Percentiles rank a stretch among this genome's conserved stretches.
phyloP scores from a whole-genome alignment of 2,329 filamentous ascomycete genomes.

The Colletotrichum sp. region DNA sequence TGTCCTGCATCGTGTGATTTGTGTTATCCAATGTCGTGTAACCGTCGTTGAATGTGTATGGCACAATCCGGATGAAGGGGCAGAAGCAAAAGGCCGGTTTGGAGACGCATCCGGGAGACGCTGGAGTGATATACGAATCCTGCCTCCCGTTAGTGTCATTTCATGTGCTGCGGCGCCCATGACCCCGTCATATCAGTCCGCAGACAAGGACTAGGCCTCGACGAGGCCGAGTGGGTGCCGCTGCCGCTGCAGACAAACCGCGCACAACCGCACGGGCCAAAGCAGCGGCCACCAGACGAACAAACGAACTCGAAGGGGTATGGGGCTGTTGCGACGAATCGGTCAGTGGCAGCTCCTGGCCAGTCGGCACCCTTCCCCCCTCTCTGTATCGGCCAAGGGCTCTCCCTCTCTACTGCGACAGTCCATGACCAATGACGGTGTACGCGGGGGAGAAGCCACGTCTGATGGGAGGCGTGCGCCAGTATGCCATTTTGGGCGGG shows the following conservation, averaged over 20 bases:
- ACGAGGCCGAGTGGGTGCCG: background rate
- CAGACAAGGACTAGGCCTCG: background rate
- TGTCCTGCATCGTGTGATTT: background rate
- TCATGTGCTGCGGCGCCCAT: background rate
- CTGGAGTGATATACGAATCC: background rate
- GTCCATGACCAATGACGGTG: background rate
- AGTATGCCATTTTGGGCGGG: background rate
- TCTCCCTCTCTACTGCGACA: background rate
- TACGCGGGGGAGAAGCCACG: background rate
- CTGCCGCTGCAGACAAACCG: background rate
- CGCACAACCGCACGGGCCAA: background rate
- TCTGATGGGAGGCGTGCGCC: background rate
- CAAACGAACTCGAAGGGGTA: background rate
- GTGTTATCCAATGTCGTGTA: background rate
- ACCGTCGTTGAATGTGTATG: background rate
- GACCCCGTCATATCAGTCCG: background rate
- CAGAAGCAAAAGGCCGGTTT: background rate
- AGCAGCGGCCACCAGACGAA: background rate
- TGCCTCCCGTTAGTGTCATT: background rate
- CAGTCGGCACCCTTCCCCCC: background rate
- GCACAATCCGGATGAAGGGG: background rate
- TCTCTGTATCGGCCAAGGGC: background rate
- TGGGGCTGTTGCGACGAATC: background rate
- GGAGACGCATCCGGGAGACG: background rate
- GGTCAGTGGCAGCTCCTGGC: background rate